Percentiles rank a stretch among this genome's conserved stretches.
phyloP scores from a whole-genome alignment of 176 grass and related monocot species.

The Oryza rufipogon region DNA sequence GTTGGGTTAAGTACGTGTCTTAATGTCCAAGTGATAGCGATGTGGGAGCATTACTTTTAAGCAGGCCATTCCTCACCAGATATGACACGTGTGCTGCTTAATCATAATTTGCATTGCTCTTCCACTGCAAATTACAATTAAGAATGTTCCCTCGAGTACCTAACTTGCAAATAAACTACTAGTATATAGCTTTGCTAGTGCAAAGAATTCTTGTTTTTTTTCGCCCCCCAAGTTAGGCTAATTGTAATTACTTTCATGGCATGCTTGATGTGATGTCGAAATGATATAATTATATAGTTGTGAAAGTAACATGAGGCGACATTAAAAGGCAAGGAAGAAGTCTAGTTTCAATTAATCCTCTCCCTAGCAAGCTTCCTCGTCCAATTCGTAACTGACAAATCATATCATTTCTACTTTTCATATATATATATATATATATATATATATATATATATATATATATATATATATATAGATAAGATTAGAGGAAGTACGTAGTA shows the following conservation, averaged over 20 bases:
- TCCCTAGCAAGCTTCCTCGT: not conserved
- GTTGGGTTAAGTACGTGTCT: slow-evolving; percentile 54
- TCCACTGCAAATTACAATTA: slow-evolving; percentile 45
- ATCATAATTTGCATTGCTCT: slow-evolving; percentile 24
- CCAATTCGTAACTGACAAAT: not conserved
- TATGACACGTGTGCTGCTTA: slow-evolving; percentile 37
- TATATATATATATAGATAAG: not conserved
- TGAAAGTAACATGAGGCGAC: slow-evolving; percentile 35
- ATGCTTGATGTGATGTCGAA: slow-evolving; percentile 49
- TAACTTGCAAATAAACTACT: slow-evolving; percentile 45
- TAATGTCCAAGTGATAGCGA: slow-evolving; percentile 48
- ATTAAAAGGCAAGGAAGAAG: not conserved
- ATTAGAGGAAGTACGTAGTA: not conserved
- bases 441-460: too few relatives aligned
- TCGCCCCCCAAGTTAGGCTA: slow-evolving; percentile 29
- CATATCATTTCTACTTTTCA: not conserved
- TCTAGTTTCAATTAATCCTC: not conserved
- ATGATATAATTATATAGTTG: slow-evolving; percentile 39
- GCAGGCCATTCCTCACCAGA: not conserved
- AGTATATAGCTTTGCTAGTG: slow-evolving; percentile 22
- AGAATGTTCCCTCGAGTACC: slow-evolving; percentile 47
- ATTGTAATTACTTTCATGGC: slow-evolving; percentile 22
- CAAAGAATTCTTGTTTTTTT: slow-evolving; percentile 33
- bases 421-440: too few relatives aligned
- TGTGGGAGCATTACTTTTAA: slow-evolving; percentile 47